These are phyloP conservation scores for Ceratocystiopsis brevicomis DNA, from an alignment of 2,329 filamentous ascomycete species.

Conservation along the genomic window DNA sequence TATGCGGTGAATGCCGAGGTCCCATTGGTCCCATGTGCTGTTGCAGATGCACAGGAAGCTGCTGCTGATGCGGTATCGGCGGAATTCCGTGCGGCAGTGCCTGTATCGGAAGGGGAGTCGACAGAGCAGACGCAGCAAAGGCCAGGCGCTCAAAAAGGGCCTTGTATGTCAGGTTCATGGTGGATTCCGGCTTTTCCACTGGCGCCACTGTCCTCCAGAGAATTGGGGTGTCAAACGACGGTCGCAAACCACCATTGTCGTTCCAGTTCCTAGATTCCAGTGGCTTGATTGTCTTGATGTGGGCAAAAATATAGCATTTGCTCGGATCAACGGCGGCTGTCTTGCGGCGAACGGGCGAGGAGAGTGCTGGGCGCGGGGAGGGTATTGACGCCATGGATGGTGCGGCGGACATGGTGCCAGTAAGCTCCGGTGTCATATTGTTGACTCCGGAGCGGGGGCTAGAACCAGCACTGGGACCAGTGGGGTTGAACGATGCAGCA, in stretches of 20 bases:
- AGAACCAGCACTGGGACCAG: slow-evolving; percentile 44
- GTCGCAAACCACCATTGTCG: slow-evolving; percentile 65
- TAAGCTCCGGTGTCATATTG: slow-evolving; percentile 14
- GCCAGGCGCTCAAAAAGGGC: slow-evolving; percentile 58
- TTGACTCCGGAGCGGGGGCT: slow-evolving; percentile 50
- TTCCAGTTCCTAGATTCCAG: slow-evolving; percentile 42
- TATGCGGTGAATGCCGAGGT: slow-evolving; percentile 51
- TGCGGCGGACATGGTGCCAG: slow-evolving; percentile 8
- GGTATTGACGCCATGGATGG: neutral
- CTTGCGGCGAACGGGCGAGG: slow-evolving; percentile 45
- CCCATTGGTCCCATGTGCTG: slow-evolving; percentile 54
- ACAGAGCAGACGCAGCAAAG: slow-evolving; percentile 28
- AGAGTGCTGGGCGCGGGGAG: neutral
- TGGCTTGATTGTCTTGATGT: slow-evolving; percentile 34
- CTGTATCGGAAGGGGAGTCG: slow-evolving; percentile 33
- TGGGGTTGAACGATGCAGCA: slow-evolving; percentile 66
- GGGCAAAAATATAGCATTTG: slow-evolving; percentile 39
- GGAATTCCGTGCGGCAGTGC: slow-evolving; percentile 50
- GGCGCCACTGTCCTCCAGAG: slow-evolving; percentile 63
- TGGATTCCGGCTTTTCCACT: slow-evolving; percentile 52
- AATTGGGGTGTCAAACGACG: slow-evolving; percentile 65
- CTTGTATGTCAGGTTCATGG: slow-evolving; percentile 49
- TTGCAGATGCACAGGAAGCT: slow-evolving; percentile 57
- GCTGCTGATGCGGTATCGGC: slow-evolving; percentile 64
- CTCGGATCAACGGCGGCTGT: slow-evolving; percentile 51